Percentiles rank a stretch among this genome's conserved stretches.
phyloP scores from a whole-genome alignment of 352 stramenopile species.

The Pythium diclinum region DNA sequence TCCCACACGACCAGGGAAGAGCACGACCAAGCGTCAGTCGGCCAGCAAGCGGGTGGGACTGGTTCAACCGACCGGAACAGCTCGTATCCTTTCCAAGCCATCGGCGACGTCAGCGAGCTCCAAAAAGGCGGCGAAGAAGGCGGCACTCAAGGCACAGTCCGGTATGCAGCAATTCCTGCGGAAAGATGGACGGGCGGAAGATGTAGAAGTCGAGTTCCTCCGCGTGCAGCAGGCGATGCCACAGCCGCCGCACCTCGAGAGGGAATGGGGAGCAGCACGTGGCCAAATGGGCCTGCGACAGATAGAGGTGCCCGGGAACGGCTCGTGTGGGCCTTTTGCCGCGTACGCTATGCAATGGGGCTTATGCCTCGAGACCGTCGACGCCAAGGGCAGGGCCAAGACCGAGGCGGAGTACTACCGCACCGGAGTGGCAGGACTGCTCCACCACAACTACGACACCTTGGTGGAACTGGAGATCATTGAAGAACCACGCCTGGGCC shows the following conservation, averaged over 20 bases:
- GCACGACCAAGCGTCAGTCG: too few species aligned
- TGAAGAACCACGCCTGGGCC: background rate
- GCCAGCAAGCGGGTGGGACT: too few species aligned
- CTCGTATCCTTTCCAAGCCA: too few species aligned
- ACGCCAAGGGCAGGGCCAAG: too few species aligned
- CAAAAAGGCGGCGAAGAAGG: background rate
- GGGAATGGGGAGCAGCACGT: background rate
- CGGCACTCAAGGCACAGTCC: background rate
- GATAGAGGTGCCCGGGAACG: background rate
- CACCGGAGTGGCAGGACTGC: background rate
- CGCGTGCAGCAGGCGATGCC: background rate
- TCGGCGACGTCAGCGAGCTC: too few species aligned
- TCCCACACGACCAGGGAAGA: too few species aligned
- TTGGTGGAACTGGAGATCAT: background rate
- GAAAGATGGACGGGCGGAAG: background rate
- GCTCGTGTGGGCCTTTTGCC: background rate
- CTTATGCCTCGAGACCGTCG: too few species aligned
- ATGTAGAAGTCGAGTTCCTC: background rate
- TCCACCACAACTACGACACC: background rate
- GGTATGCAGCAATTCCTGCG: background rate
- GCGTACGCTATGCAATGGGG: background rate
- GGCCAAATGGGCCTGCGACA: background rate
- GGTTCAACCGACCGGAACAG: too few species aligned
- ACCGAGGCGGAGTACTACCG: background rate
- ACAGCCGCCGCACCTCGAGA: background rate